Evolutionary conservation across 495 filamentous ascomycete genomes (phyloP), one percentile per base, ranked within the genome.

Genomic region (Amphirosellinia nigrospora): DNA sequence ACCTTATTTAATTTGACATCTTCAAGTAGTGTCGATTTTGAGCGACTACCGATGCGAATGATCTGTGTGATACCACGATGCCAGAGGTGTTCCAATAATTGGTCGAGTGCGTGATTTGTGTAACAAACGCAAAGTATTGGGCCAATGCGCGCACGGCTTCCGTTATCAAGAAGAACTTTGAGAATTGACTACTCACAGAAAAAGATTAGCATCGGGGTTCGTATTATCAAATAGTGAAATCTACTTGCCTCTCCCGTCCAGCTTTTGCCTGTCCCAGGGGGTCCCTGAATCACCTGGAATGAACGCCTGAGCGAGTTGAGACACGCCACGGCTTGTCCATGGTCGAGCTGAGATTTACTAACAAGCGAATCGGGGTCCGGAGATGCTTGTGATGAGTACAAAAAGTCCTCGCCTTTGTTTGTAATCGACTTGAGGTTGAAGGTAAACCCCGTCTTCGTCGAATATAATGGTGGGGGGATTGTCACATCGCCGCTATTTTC

Each of bases 191-290:
- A 46, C 30, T 8, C n/a, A 52, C 13, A 13, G 3, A 23, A 0
- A 36, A n/a, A 21, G 11, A 11, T 58, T 21, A 58, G 55, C 30
- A 16, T 34, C 30, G 23, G 23, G 10, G 50, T 21, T 28, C 0
- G 11, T 53, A 26, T 9, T 30, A 30, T 30, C 10, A 53, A 16
- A 36, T 10, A 11, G 28, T 32, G 23, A 16, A 46, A 23, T 23
- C 26, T 61, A 58, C 32, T 46, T 68, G 68, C 53, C 53, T 58
- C 53, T 58, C 53, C 53, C 9, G 53, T 58, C 53, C 84, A 92
- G 43, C 82, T 86, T 74, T 96, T 95, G 1, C 93, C 92, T 1
- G 92, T 94, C 0, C 93, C 93, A 6, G 93, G 93, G 0, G 93
- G 93, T 0, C 93, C 93, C 82, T 95, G 91, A 23, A 94, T 91